phyloP scores from a whole-genome alignment of 139 green algal genomes.

The Chlorella sp. region DNA sequence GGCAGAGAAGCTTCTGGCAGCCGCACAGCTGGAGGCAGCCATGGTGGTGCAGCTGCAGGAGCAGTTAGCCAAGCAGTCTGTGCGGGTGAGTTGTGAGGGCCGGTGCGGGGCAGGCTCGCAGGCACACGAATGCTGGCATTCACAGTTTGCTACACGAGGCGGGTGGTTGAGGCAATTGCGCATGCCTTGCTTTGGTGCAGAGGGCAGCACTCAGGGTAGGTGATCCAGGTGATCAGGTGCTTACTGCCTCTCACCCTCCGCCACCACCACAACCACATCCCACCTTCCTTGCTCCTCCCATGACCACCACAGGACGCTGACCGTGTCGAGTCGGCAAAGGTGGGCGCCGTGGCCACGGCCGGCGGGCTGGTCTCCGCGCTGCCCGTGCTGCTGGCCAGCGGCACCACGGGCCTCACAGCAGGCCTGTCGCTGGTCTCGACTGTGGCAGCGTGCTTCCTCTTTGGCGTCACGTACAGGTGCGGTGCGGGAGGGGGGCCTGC shows the following conservation, averaged over 20 bases:
- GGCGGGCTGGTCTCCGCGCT: constrained; percentile 35
- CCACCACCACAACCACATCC: neutral
- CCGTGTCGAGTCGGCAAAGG: constrained; percentile 53
- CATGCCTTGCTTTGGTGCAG: no score
- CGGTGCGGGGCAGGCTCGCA: no score
- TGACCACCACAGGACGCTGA: constrained; percentile 38
- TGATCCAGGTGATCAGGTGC: no score
- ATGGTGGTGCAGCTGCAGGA: constrained; percentile 6
- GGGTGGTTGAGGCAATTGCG: no score
- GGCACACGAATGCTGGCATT: no score
- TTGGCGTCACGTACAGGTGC: constrained; percentile 57
- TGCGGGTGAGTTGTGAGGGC: constrained; percentile 2
- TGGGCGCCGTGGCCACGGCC: constrained; percentile 29
- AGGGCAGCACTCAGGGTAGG: no score
- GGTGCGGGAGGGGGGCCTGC: no score
- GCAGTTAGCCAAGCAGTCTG: neutral
- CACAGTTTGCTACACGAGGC: no score
- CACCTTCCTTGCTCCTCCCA: neutral
- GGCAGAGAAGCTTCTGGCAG: constrained; percentile 46
- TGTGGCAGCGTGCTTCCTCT: constrained; percentile 38
- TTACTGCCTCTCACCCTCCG: no score
- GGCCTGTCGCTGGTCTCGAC: constrained; percentile 19
- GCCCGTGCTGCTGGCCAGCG: constrained; percentile 26
- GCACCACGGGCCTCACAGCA: constrained; percentile 2
- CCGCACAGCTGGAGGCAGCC: constrained; percentile 43